Conservation (phyloP, 2,329 filamentous ascomycete species). For the Myotisia sp. region DNA sequence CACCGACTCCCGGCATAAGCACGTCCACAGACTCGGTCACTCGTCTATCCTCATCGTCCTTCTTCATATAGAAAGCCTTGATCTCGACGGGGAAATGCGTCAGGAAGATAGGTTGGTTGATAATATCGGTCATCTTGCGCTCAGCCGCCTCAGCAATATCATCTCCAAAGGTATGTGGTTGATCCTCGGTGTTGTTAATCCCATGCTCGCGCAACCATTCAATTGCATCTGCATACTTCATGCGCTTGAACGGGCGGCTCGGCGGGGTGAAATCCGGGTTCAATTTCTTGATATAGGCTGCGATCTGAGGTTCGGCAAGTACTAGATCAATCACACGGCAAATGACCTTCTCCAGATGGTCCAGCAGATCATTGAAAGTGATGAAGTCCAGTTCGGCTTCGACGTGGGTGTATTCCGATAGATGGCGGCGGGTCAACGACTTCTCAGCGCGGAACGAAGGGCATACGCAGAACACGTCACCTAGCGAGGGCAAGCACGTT, state of each 20-base stretch:
- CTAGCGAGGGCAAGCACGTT: slow-evolving; percentile 77
- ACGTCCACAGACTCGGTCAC: slow-evolving; percentile 89
- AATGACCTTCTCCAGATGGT: slow-evolving; percentile 74
- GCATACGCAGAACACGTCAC: slow-evolving; percentile 94
- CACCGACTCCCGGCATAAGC: slow-evolving; percentile 83
- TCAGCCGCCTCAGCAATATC: slow-evolving; percentile 97
- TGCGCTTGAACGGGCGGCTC: slow-evolving; percentile 75
- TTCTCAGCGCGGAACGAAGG: slow-evolving; percentile 98
- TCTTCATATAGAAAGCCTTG: slow-evolving; percentile 99
- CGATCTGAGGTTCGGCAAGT: slow-evolving; percentile 57
- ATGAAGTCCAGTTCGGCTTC: slow-evolving; percentile 96
- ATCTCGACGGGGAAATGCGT: slow-evolving; percentile 96
- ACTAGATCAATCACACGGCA: slow-evolving; percentile 70
- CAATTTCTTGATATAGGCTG: slow-evolving; percentile 62
- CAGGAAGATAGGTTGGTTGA: slow-evolving; percentile 88
- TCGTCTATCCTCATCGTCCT: slow-evolving; percentile 59
- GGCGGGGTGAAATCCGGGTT: slow-evolving; percentile 84
- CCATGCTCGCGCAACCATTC: slow-evolving; percentile 82
- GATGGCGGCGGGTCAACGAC: slow-evolving; percentile 79
- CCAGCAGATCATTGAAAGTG: slow-evolving; percentile 73
- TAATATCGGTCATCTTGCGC: slow-evolving; percentile 89
- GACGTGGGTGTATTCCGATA: slow-evolving; percentile 93
- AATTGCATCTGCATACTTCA: slow-evolving; percentile 90
- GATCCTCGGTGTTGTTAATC: slow-evolving; percentile 83
- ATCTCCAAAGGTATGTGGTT: slow-evolving; percentile 83